These are phyloP conservation scores for Suillus tomentosus DNA, from an alignment of 768 basidiomycete genomes.

Conservation along the genomic window DNA sequence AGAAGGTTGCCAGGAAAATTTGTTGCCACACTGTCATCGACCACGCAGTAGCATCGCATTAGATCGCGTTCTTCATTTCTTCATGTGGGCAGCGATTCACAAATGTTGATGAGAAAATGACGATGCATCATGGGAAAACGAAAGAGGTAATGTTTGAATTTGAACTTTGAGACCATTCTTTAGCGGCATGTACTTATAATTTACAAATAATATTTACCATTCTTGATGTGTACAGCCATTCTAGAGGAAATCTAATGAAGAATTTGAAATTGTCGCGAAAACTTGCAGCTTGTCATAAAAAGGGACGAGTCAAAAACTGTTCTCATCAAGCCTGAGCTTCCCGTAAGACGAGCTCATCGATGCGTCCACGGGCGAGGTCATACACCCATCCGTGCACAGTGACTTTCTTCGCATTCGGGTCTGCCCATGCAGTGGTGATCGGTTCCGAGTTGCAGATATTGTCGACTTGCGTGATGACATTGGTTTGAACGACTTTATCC, in stretches of 20 bases:
- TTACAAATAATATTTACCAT: neutral
- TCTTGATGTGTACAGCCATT: neutral
- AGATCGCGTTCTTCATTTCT: neutral
- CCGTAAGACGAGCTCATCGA: slow-evolving; percentile 50
- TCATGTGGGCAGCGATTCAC: neutral
- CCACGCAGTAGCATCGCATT: no score
- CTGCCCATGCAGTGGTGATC: slow-evolving; percentile 47
- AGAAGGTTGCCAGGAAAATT: neutral
- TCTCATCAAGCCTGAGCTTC: neutral
- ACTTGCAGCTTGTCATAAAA: neutral
- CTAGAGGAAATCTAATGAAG: neutral
- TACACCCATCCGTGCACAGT: slow-evolving; percentile 79
- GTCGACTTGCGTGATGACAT: slow-evolving; percentile 57
- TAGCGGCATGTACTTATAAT: neutral
- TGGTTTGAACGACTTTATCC: slow-evolving; percentile 55
- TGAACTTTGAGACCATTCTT: neutral
- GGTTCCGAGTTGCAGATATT: slow-evolving; percentile 49
- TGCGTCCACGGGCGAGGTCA: slow-evolving; percentile 56
- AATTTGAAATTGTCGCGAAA: neutral
- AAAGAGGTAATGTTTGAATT: neutral
- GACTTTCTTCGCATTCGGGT: slow-evolving; percentile 38
- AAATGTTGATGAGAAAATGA: neutral
- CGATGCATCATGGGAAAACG: neutral
- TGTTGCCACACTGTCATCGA: neutral
- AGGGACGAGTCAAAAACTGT: no score